Percentiles rank a stretch among this genome's conserved stretches.
Evolutionary conservation across 768 basidiomycete species (phyloP).

Genomic region (Aureoboletus auriporus): DNA sequence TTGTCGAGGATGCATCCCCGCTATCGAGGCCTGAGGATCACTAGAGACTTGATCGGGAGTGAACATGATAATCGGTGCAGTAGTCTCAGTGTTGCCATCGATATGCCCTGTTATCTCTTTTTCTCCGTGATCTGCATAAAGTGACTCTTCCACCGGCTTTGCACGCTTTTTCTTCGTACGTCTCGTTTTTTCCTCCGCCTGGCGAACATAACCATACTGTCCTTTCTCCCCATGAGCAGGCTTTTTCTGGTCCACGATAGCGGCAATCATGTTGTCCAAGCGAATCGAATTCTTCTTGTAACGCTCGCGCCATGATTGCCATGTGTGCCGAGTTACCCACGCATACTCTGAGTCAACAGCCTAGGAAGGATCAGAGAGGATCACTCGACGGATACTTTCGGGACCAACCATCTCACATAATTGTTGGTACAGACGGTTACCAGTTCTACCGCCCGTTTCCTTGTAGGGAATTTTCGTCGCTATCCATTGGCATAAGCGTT

Average conservation of each 20-base stretch:
- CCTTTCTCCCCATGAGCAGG: conserved; percentile 71
- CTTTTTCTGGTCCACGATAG: conserved; percentile 67
- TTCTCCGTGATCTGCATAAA: conserved; percentile 20
- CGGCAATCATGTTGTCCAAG: conserved; percentile 59
- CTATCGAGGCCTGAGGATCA: conserved; percentile 27
- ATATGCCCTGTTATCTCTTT: conserved; percentile 11
- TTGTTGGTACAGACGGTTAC: conserved; percentile 81
- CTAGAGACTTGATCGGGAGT: conserved; percentile 18
- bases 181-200: conserved; percentile 66
- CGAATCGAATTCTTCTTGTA: conserved; percentile 80
- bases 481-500: conserved; percentile 72
- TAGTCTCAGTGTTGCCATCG: conserved; percentile 4
- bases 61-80: conserved; percentile 25
- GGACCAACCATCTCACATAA: conserved; percentile 61
- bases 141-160: conserved; percentile 28
- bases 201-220: conserved; percentile 78
- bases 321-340: conserved; percentile 81
- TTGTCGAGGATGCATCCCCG: conserved; percentile 27
- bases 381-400: not conserved
- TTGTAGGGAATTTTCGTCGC: conserved; percentile 82
- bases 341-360: conserved; percentile 64
- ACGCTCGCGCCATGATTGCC: conserved; percentile 88
- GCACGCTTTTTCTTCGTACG: conserved; percentile 46
- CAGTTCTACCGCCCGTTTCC: conserved; percentile 76
- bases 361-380: conserved; percentile 32